Base-by-base conservation (phyloP, 768 basidiomycete species). In the Trametes coccinea region DNA sequence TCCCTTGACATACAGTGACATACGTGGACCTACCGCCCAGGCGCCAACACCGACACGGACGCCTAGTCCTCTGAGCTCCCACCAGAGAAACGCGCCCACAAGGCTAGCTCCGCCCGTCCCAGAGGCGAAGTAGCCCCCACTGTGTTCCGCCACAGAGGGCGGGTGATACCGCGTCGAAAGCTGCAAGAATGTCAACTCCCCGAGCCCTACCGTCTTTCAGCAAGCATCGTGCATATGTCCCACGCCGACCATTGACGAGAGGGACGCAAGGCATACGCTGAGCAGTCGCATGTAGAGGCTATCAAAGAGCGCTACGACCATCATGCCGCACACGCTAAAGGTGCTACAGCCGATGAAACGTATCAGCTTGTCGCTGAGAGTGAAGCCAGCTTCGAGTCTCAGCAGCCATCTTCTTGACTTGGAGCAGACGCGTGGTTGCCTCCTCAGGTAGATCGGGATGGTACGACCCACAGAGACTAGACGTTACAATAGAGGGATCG, bases 41-140 rank as follows among this genome's bases (percentile, higher is more conserved):
- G 96, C 68, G 2, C 92, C 91, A 27, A 98, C 86, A 1, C 95
- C 97, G 11, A 78, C 68, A 47, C 86, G 82, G 5, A 99, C 93
- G 22, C 97, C 96, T 0, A 96, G 75, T 1, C 85, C 84, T 17
- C 97, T 80, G 4, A 98, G 77, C 64, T 93, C 81, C 96, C 96
- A 98, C 97, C 97, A 98, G 11, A 97, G 70, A 40, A 90, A 89
- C 0, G 96, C 94, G 6, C 96, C 96, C 0, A 88, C 89, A 1
- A 99, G 83, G 0, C 96, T 96, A 0, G 96, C 96, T 4, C 90
- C 93, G 1, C 96, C 96, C 0, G 96, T 98, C 0, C 96, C 96
- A 8, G 89, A 89, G 6, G 95, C 88, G 74, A 98, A 99, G 69
- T 94, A 97, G 4, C 96, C 94, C 10, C 98, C 84, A 40, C 91